Base-by-base conservation (phyloP, 768 basidiomycete genomes). In the Saitozyma sp. region DNA sequence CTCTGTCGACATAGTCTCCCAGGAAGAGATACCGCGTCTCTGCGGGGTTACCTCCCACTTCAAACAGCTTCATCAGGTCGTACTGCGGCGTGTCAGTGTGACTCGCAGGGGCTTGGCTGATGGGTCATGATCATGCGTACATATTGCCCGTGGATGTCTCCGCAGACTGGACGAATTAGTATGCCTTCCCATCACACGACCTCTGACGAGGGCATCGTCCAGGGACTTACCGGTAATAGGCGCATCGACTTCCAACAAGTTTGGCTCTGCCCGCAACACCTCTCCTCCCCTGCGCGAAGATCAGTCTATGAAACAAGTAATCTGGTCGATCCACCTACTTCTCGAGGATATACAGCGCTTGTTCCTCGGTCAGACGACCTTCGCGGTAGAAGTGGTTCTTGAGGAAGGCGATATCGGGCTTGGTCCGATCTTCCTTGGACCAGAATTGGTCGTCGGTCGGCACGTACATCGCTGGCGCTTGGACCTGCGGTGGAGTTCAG, bases 311-410 rank as follows among this genome's bases (percentile, higher is more conserved):
- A 17, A 1, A 29, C 29, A 29, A 38, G 37, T 39, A 14, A 42
- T 9, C 17, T 39, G 38, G 8, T 14, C 11, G 41, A 58, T 39
- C 42, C 11, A 62, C 78, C 59, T 61, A 78, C 80, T 88, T 89
- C 65, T 90, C 86, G 68, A 99, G 81, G 76, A 99, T 98, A 84
- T 88, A 96, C 65, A 96, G 77, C 4, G 96, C 96, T 79, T 98
- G 93, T 50, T 94, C 91, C 79, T 98, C 95, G 16, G 88, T 93
- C 69, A 98, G 70, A 55, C 94, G 84, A 0, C 95, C 95, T 79
- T 97, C 95, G 42, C 96, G 86, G 80, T 98, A 98, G 78, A 99
- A 97, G 81, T 99, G 96, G 74, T 97, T 98, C 83, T 98, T 99
- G 65, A 99, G 84, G 80, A 92, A 98, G 38, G 91, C 93, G 69